A percentile compares a stretch with the other conserved stretches of the same genome.
Evolutionary conservation across 1,139 yeast species (phyloP).

Genomic region (Hyphopichia fennica): DNA sequence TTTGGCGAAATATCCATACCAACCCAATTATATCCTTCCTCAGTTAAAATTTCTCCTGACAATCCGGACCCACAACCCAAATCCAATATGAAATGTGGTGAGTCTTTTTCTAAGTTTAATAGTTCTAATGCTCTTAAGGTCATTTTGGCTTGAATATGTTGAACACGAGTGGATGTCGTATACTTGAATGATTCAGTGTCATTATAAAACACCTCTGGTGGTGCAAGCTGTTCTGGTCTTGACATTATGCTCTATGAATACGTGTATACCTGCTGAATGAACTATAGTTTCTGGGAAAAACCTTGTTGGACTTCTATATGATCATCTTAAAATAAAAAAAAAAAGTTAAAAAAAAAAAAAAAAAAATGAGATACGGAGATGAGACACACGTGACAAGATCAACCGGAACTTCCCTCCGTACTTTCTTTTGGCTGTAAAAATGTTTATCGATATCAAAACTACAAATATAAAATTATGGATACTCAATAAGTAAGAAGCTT

Average conservation of each 20-base stretch:
- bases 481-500: too few species aligned
- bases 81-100: constrained; percentile 77
- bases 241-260: constrained; percentile 63
- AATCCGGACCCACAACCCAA: constrained; percentile 98
- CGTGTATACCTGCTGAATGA: too few species aligned
- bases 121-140: constrained; percentile 89
- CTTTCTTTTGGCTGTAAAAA: neutral
- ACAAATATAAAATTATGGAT: too few species aligned
- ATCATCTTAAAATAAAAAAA: neutral
- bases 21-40: constrained; percentile 92
- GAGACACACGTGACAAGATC: neutral
- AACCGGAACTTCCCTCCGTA: neutral
- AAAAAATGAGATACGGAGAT: neutral
- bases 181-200: constrained; percentile 87
- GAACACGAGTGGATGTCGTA: constrained; percentile 92
- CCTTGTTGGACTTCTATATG: neutral
- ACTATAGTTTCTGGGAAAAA: too few species aligned
- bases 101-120: constrained; percentile 62
- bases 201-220: constrained; percentile 94
- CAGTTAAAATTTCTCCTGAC: constrained; percentile 89
- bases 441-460: too few species aligned
- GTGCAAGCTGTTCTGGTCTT: constrained; percentile 96
- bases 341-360: neutral
- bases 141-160: constrained; percentile 97
- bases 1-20: constrained; percentile 97